Conservation (phyloP, 1,284 basidiomycete species). For the Wallemia hederae region DNA sequence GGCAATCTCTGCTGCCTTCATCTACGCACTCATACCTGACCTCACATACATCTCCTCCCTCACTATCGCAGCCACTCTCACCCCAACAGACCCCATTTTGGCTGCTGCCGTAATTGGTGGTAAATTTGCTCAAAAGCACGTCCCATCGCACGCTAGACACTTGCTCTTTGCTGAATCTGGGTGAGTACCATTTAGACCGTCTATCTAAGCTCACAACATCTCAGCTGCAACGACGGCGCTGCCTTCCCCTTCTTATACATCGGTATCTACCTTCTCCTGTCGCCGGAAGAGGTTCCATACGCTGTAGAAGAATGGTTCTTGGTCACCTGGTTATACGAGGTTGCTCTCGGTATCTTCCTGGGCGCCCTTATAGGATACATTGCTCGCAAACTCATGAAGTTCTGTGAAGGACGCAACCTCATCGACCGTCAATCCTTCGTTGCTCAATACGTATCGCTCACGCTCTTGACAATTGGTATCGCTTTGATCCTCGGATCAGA, state of each 20-base stretch:
- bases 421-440: slow-evolving; percentile 91
- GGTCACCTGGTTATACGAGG: slow-evolving; percentile 36
- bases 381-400: slow-evolving; percentile 84
- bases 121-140: slow-evolving; percentile 93
- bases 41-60: slow-evolving; percentile 62
- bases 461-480: slow-evolving; percentile 43
- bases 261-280: slow-evolving; percentile 59
- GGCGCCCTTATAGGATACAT: slow-evolving; percentile 48
- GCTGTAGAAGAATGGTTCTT: slow-evolving; percentile 44
- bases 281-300: not conserved
- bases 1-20: slow-evolving; percentile 60
- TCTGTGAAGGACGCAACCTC: slow-evolving; percentile 58
- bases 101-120: slow-evolving; percentile 51
- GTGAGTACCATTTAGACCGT: slow-evolving; percentile 54
- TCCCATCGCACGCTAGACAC: slow-evolving; percentile 80
- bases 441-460: slow-evolving; percentile 38
- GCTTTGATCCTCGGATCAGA: slow-evolving; percentile 69
- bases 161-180: slow-evolving; percentile 77
- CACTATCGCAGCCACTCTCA: slow-evolving; percentile 73
- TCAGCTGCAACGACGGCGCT: slow-evolving; percentile 8
- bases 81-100: slow-evolving; percentile 65
- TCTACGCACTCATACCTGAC: slow-evolving; percentile 60
- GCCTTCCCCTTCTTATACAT: slow-evolving; percentile 92
- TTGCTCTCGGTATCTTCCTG: slow-evolving; percentile 47
- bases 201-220: not conserved